Base-by-base conservation (phyloP, 176 grass and related monocot species). In the Dactylis glomerata region DNA sequence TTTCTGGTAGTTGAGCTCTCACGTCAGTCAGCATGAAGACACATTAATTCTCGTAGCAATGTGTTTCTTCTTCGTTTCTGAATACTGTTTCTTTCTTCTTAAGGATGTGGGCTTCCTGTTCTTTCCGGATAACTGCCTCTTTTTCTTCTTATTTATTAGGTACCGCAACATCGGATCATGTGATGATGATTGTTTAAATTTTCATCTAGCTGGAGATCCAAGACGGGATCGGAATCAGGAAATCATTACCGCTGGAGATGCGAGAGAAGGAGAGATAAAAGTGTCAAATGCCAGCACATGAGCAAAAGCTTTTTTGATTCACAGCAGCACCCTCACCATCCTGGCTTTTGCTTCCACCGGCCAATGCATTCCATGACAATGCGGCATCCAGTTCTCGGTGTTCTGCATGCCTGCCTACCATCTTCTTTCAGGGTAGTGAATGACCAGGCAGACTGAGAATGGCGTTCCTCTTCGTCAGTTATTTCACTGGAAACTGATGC, bases 241-340 rank as follows among this genome's bases (percentile, higher is more conserved):
- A 68, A 73, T 78, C 51, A 83, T 70, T 24, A 23, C 83, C 78
- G 65, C 26, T 4, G 46, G n/a, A n/a, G n/a, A n/a, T n/a, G n/a
- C n/a, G n/a, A n/a, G n/a, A n/a, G n/a, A n/a, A n/a, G n/a, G n/a
- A 88, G 67, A 38, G 34, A 13, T 68, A 69, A 11, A 36, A 69
- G 19, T 71, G 68, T 26, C 38, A 65, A 33, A 82, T 89, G 85
- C 27, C 0, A 3, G 46, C 89, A 97, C 87, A 89, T 90, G 85
- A 90, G 22, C 26, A 75, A 91, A 88, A 75, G 80, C 58, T 26
- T 88, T 68, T 71, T 68, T 4, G 65, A 3, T 58, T 58, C 51
- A 74, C 72, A 72, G 31, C 66, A n/a, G n/a, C n/a, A n/a, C n/a
- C n/a, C n/a, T n/a, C n/a, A n/a, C n/a, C n/a, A 64, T 52, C 19